These are phyloP conservation scores for Vickermania ingenoplastis DNA, from an alignment of 208 protist genomes.

Conservation along the genomic window DNA sequence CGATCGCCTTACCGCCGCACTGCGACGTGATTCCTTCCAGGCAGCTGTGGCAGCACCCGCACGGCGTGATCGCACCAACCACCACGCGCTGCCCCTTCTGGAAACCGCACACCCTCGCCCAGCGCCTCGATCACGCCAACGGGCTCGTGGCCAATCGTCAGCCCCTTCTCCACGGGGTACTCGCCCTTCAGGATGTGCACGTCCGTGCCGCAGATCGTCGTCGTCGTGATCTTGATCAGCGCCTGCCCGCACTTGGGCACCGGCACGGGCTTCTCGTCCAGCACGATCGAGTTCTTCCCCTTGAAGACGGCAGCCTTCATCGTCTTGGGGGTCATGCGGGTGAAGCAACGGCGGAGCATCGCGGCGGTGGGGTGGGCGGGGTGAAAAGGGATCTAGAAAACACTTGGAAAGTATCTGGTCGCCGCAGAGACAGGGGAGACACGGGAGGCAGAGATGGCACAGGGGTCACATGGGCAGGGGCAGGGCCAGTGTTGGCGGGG, in stretches of 20 bases:
- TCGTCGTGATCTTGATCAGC: conserved; percentile 28
- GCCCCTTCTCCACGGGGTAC: conserved; percentile 11
- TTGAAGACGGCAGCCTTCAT: conserved; percentile 28
- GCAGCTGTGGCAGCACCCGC: conserved; percentile 18
- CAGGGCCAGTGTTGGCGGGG: too few relatives aligned
- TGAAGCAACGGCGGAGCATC: conserved; percentile 15
- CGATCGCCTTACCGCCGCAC: conserved; percentile 11
- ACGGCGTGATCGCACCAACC: conserved; percentile 18
- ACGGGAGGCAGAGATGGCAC: too few relatives aligned
- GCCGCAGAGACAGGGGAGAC: too few relatives aligned
- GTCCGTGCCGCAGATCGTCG: conserved; percentile 27
- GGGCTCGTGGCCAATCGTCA: conserved; percentile 24
- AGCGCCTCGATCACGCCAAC: conserved; percentile 19
- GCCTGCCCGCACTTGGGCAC: conserved; percentile 15
- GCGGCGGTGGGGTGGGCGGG: too few relatives aligned
- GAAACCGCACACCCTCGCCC: conserved; percentile 16
- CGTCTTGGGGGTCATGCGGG: conserved; percentile 7
- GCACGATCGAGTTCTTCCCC: conserved; percentile 12
- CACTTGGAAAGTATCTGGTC: too few relatives aligned
- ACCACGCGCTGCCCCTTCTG: conserved; percentile 20
- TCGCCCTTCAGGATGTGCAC: conserved; percentile 24
- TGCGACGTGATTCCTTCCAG: conserved; percentile 11
- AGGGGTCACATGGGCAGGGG: too few relatives aligned
- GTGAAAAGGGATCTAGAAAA: too few relatives aligned
- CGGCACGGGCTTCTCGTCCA: conserved; percentile 21